A percentile compares a stretch with the other conserved stretches of the same genome.
These are phyloP conservation scores for Corallochytrium limacisporum DNA, from an alignment of 78 protist genomes.

Conservation along the genomic window DNA sequence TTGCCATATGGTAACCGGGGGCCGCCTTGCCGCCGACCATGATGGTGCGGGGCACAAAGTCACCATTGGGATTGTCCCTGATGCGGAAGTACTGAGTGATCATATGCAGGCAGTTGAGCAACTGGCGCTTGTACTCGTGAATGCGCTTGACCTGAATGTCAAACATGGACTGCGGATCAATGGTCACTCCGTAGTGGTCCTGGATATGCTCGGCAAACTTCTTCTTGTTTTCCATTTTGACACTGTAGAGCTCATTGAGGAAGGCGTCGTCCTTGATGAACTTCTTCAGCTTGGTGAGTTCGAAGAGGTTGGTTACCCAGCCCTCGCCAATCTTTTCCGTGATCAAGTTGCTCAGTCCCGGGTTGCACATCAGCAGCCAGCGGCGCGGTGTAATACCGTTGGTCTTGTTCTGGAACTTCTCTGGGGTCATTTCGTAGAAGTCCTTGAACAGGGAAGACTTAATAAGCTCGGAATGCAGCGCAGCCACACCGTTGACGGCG, in stretches of 20 bases:
- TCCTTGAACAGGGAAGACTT: slow-evolving; percentile 59
- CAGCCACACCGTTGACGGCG: slow-evolving; percentile 91
- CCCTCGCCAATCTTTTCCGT: slow-evolving; percentile 46
- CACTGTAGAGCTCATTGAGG: slow-evolving; percentile 12
- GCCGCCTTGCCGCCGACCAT: slow-evolving; percentile 92
- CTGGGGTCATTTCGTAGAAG: slow-evolving; percentile 60
- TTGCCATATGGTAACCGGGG: slow-evolving; percentile 86
- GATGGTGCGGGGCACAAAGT: slow-evolving; percentile 54
- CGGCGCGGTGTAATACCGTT: slow-evolving; percentile 95
- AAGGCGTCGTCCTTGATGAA: slow-evolving; percentile 54
- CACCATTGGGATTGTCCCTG: slow-evolving; percentile 19
- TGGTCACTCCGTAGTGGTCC: slow-evolving; percentile 44
- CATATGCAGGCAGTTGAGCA: slow-evolving; percentile 54
- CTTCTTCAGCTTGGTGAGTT: slow-evolving; percentile 38
- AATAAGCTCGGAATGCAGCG: slow-evolving; percentile 76
- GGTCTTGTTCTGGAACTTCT: slow-evolving; percentile 80
- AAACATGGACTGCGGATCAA: slow-evolving; percentile 64
- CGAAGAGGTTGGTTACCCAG: slow-evolving; percentile 59
- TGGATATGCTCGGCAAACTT: slow-evolving; percentile 54
- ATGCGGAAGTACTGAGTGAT: slow-evolving; percentile 6
- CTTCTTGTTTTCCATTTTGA: slow-evolving; percentile 55
- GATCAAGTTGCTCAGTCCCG: slow-evolving; percentile 48
- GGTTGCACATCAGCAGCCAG: slow-evolving; percentile 81
- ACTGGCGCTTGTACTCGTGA: slow-evolving; percentile 95
- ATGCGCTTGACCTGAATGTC: slow-evolving; percentile 92